These are phyloP conservation scores for Populus hybrid DNA, from an alignment of 441 rosid genomes.

Conservation along the genomic window DNA sequence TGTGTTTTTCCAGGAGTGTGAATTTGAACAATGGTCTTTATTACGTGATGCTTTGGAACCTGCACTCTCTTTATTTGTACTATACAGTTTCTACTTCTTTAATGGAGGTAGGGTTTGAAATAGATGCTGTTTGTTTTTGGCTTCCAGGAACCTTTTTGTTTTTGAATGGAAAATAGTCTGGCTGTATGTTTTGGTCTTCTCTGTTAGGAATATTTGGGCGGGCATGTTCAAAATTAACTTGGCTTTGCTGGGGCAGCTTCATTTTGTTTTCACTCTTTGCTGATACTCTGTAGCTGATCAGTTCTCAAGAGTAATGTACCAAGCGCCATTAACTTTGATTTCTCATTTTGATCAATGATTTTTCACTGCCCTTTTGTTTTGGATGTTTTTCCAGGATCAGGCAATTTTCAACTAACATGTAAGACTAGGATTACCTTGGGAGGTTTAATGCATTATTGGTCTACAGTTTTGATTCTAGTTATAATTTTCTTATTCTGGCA, in stretches of 20 bases:
- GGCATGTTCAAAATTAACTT: background rate
- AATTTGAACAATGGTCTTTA: background rate
- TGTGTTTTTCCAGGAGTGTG: background rate
- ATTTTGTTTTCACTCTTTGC: background rate
- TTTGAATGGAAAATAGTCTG: background rate
- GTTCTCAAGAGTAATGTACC: background rate
- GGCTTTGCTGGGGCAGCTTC: background rate
- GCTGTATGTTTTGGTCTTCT: background rate
- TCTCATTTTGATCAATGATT: background rate
- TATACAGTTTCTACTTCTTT: background rate
- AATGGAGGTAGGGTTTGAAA: background rate
- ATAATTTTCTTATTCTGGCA: background rate
- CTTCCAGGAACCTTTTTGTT: background rate
- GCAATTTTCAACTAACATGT: background rate
- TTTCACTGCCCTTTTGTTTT: background rate
- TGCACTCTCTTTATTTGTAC: background rate
- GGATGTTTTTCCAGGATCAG: background rate
- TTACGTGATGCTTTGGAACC: background rate
- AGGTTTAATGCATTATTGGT: background rate
- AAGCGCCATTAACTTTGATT: background rate
- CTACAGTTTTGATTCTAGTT: background rate
- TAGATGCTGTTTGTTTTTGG: background rate
- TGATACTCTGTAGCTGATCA: background rate
- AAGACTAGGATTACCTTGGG: background rate
- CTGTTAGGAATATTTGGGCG: background rate